A percentile compares a stretch with the other conserved stretches of the same genome.
Conservation (phyloP, 768 basidiomycete genomes). For the Mycena chlorophos region DNA sequence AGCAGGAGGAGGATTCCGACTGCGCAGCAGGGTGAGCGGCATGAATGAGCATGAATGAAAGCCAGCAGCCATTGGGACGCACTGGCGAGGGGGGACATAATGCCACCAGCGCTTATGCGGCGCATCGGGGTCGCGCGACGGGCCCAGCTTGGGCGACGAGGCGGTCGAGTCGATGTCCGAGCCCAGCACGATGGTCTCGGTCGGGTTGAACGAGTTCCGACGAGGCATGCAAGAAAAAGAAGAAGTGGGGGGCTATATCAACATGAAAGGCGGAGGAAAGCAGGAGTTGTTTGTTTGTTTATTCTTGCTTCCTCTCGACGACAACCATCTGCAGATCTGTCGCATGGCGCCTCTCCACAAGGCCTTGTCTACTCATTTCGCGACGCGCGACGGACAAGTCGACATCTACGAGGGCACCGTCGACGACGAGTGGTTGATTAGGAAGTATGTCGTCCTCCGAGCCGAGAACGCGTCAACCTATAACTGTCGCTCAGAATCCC, state of each 20-base stretch:
- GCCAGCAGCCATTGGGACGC: slow-evolving; percentile 22
- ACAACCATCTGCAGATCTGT: background rate
- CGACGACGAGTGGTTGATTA: slow-evolving; percentile 47
- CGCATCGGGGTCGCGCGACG: slow-evolving; percentile 31
- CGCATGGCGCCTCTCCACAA: slow-evolving; percentile 29
- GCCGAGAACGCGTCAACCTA: background rate
- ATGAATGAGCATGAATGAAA: background rate
- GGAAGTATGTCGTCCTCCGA: slow-evolving; percentile 38
- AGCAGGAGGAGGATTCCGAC: slow-evolving; percentile 58
- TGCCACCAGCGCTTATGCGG: slow-evolving; percentile 53
- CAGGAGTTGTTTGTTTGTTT: background rate
- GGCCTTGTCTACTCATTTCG: slow-evolving; percentile 32
- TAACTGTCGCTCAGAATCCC: slow-evolving; percentile 39
- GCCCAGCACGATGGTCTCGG: slow-evolving; percentile 14
- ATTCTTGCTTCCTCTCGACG: background rate
- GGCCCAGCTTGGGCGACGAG: slow-evolving; percentile 19
- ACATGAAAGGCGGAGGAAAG: background rate
- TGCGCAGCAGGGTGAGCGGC: slow-evolving; percentile 20
- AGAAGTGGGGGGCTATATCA: too few relatives aligned
- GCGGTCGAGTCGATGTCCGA: slow-evolving; percentile 18
- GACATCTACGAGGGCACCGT: slow-evolving; percentile 39
- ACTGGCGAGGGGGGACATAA: slow-evolving; percentile 60
- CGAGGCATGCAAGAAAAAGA: slow-evolving; percentile 6
- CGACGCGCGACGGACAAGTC: slow-evolving; percentile 14
- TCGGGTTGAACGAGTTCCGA: slow-evolving; percentile 16